phyloP scores from a whole-genome alignment of 2,329 filamentous ascomycete species.

The Sclerotiophoma versabilis region DNA sequence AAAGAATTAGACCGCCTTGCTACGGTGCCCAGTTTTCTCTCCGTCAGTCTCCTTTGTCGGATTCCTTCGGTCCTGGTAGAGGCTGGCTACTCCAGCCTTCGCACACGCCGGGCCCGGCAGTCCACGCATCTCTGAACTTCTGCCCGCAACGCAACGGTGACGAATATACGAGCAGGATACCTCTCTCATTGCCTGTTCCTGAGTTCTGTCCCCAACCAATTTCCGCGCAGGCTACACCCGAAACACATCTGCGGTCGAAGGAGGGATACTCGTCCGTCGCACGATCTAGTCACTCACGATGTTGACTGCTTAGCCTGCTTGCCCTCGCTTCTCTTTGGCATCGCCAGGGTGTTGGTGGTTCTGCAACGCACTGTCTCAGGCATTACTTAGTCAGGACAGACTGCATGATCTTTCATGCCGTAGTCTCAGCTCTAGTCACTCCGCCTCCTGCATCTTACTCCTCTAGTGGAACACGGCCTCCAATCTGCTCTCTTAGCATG shows the following conservation, averaged over 20 bases:
- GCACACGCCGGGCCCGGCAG: not conserved
- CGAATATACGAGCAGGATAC: not conserved
- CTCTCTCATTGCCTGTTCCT: not conserved
- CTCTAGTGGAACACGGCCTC: not conserved
- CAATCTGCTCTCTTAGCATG: not conserved
- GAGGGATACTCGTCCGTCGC: not conserved
- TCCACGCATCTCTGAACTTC: not conserved
- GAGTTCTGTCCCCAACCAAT: not conserved
- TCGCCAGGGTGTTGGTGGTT: too few species aligned
- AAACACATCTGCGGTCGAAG: too few species aligned
- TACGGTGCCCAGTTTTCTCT: not conserved
- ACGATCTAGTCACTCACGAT: too few species aligned
- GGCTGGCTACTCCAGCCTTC: not conserved
- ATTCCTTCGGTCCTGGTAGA: not conserved
- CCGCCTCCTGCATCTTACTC: not conserved
- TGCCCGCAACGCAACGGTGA: not conserved
- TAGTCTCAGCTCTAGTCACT: not conserved
- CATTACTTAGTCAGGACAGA: too few species aligned
- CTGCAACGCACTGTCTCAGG: too few species aligned
- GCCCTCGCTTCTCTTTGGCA: too few species aligned
- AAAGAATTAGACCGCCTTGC: not conserved
- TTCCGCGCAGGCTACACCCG: not conserved
- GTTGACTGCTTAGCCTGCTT: too few species aligned
- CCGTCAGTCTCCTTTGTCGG: not conserved
- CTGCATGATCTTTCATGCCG: too few species aligned